Base-by-base conservation (phyloP, 805 yeast genomes). In the Jamesozyma lodderae region DNA sequence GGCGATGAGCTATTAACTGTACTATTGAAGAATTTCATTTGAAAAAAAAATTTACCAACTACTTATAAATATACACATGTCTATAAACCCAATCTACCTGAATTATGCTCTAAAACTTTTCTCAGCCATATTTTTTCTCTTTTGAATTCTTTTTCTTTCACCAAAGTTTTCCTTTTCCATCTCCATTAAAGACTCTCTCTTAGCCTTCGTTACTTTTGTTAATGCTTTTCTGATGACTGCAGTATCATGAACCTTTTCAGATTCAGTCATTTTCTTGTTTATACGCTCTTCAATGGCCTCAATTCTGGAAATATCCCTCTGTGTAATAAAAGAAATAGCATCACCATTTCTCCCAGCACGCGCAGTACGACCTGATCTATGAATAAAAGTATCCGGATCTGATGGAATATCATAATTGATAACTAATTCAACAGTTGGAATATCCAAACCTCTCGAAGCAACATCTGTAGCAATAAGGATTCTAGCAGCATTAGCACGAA, bases 351-450 rank as follows among this genome's bases (percentile, higher is more conserved):
- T 72, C 2, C 97, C 97, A 2, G 97, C 97, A 73, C 98, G 82
- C 8, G 97, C 98, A 10, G 98, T 90, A 75, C 98, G 84, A 67
- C 98, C 98, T 9, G 90, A 95, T 60, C 98, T 71, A 63, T 92
- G 98, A 38, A 92, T 87, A 52, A 85, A 92, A 46, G 92, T 96
- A 54, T 92, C 96, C 3, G 97, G 84, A 55, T 92, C 96, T 0
- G 92, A 87, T 4, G 98, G 98, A 18, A 92, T 75, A 54, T 92
- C 97, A 54, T 75, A 92, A 57, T 92, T 92, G 19, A 92, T 64
- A 19, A 92, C 97, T 49, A 92, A 67, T 54, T 80, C 90, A 3
- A 92, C 98, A 7, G 77, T 70, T 9, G 97, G 98, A 40, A 92
- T 92, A 70, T 92, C 98, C 47, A 92, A 72, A 59, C 98, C 98